Percentiles rank a stretch among this genome's conserved stretches.
phyloP scores from a whole-genome alignment of 1,284 basidiomycete genomes.

The Ceratobasidium sp. region DNA sequence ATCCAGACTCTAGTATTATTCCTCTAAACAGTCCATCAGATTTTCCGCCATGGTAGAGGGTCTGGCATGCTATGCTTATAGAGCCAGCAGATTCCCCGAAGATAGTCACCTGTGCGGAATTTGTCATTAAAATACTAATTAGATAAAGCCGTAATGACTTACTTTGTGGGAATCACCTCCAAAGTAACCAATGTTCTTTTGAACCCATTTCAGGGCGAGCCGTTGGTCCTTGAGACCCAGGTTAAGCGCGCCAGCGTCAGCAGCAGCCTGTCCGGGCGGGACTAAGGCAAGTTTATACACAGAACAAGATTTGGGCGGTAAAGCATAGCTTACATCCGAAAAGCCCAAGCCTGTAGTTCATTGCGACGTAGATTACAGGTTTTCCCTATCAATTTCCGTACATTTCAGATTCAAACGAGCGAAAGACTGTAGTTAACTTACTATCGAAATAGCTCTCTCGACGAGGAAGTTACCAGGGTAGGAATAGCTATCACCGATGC shows the following conservation, averaged over 20 bases:
- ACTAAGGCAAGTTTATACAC: constrained; percentile 15
- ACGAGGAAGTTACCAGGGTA: too few relatives aligned
- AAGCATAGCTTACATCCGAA: constrained; percentile 59
- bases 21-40: constrained; percentile 41
- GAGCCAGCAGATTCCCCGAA: constrained; percentile 51
- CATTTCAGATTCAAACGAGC: constrained; percentile 53
- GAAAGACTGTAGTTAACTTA: constrained; percentile 12
- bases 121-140: constrained; percentile 5
- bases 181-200: constrained; percentile 58
- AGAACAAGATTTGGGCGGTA: constrained; percentile 59
- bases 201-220: constrained; percentile 60
- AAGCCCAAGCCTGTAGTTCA: constrained; percentile 59
- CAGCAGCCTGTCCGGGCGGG: constrained; percentile 49
- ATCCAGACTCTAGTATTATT: constrained; percentile 45
- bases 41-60: constrained; percentile 46
- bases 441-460: too few relatives aligned
- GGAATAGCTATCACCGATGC: too few relatives aligned
- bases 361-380: constrained; percentile 56
- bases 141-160: background rate
- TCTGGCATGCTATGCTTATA: constrained; percentile 46
- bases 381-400: constrained; percentile 54
- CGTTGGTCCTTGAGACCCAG: constrained; percentile 58
- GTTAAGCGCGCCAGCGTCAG: constrained; percentile 52
- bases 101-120: constrained; percentile 38
- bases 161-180: constrained; percentile 59